Evolutionary conservation across 2,329 filamentous ascomycete genomes (phyloP), one percentile per base, ranked within the genome.

Genomic region (Fusarium foetens): DNA sequence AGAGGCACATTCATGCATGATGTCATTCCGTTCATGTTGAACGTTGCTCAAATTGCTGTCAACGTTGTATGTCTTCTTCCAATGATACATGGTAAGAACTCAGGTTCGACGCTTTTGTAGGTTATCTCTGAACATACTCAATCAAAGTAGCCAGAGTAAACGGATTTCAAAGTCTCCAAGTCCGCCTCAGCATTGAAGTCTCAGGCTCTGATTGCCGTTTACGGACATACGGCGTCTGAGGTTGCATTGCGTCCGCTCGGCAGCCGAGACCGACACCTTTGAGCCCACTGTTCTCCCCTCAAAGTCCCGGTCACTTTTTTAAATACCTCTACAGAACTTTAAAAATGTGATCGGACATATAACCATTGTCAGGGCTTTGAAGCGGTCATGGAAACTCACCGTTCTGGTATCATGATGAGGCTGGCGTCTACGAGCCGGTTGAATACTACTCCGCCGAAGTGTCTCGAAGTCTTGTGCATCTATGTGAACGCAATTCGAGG

Each of bases 1-100:
- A 53, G 49, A 53, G 19, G 49, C 49, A 53, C 49, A 53, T 53
- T 38, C 23, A 39, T 53, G 49, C 49, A 53, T 53, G 49, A 53
- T 53, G 49, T 29, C 49, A 53, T 53, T 53, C 19, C 23, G 12
- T 52, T 11, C 29, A 7, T 5, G 29, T 10, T 49, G 11, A n/a
- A 8, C 5, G 12, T 25, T 23, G n/a, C 46, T 33, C 23, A 4
- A 49, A 33, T 21, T 33, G n/a, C 12, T 35, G 2, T 23, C 29
- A 35, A 10, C 23, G 6, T n/a, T n/a, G 13, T 5, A 7, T 23
- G 46, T 13, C 0, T 25, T 19, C 8, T 19, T 7, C 46, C 4
- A 23, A 2, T 11, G 11, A 49, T 23, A 9, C n/a, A 17, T 3
- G 8, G 0, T 5, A 13, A 33, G 21, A 48, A 9, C 4, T 2